Evolutionary conservation across 2,329 filamentous ascomycete genomes (phyloP), one percentile per base, ranked within the genome.

Genomic region (Penicillium polonicum): DNA sequence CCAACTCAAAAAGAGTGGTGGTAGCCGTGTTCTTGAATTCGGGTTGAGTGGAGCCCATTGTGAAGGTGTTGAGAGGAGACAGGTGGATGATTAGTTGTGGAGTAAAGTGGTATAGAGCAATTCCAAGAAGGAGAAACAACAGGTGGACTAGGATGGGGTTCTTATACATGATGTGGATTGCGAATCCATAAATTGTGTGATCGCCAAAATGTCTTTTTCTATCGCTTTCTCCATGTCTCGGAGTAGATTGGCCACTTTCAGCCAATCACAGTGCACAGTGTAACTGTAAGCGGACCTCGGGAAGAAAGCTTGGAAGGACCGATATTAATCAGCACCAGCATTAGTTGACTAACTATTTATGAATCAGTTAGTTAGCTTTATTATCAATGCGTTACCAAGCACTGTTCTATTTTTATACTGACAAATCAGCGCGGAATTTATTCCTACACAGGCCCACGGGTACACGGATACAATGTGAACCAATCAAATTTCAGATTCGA

Each of bases 21-120:
- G 70, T 72, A 49, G 70, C 68, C 27, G 68, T 44, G 67, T 72
- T 72, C 60, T 70, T 72, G 65, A 71, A 72, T 64, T 68, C 64
- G 36, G 60, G 53, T 52, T 72, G 48, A 75, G 62, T 55, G 43
- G 67, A 70, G 62, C 67, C 67, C 70, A 80, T 78, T 48, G 66
- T 76, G 64, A 70, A 72, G 23, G 71, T 69, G 3, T 72, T 19
- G 4, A 39, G 8, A 4, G 51, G 15, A 17, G n/a, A 19, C 1
- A 38, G 25, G n/a, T 38, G n/a, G n/a, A 4, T 29, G 5, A 25
- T 41, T 42, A n/a, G 17, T 17, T 25, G 36, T 17, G 35, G 29
- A 23, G 27, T 46, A 35, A 53, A 46, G 42, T 46, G 35, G 5
- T 50, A 36, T 15, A 53, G 5, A 21, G 9, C 7, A 15, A 53